Percentiles rank a stretch among this genome's conserved stretches.
Evolutionary conservation across 345 rosid species (phyloP).

Genomic region (Aethionema arabicum): DNA sequence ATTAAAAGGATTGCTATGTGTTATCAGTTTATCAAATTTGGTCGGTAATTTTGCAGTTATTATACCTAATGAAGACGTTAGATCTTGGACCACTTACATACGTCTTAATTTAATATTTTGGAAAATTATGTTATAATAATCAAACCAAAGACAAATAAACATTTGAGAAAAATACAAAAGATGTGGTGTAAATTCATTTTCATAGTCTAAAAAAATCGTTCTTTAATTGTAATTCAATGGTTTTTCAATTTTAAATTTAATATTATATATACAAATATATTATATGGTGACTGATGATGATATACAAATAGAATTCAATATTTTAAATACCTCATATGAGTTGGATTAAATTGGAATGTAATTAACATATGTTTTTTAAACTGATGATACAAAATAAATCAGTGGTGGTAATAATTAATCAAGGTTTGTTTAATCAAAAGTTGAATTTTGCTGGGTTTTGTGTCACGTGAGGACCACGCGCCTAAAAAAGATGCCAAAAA

Average conservation of each 20-base stretch:
- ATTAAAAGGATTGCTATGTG: too few relatives aligned
- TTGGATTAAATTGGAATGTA: constrained; percentile 18
- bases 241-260: too few relatives aligned
- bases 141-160: constrained; percentile 27
- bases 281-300: too few relatives aligned
- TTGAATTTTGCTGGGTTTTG: too few relatives aligned
- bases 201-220: too few relatives aligned
- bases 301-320: too few relatives aligned
- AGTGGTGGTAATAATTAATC: neutral
- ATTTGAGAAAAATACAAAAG: neutral
- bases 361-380: neutral
- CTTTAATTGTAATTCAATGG: too few relatives aligned
- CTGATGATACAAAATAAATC: neutral
- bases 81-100: neutral
- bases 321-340: constrained; percentile 36
- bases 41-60: too few relatives aligned
- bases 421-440: too few relatives aligned
- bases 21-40: too few relatives aligned
- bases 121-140: constrained; percentile 22
- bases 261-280: too few relatives aligned
- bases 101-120: neutral
- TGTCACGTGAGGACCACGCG: constrained; percentile 33
- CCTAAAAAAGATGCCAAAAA: constrained; percentile 22
- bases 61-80: neutral
- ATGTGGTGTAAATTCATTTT: too few relatives aligned